Base-by-base conservation (phyloP, 2,329 filamentous ascomycete genomes). In the Colletotrichum camelliae region DNA sequence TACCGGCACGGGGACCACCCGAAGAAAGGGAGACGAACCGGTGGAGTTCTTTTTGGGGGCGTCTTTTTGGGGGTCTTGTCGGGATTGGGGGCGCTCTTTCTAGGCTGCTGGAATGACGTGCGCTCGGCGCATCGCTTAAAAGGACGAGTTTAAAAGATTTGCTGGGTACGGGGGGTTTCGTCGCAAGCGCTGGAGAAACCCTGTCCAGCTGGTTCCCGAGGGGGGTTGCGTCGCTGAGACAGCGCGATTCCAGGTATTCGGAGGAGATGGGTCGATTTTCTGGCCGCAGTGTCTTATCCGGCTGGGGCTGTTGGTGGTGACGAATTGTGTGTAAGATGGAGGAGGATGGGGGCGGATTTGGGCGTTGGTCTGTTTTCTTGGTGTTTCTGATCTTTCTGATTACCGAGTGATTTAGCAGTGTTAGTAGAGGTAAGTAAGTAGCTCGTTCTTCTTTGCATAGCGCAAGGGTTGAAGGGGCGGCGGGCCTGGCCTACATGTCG, bases 221-320 rank as follows among this genome's bases (percentile, higher is more conserved):
- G 58, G 18, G 16, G 68, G 39, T 55, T 65, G 71, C 61, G 55
- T 33, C 24, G 27, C 15, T 72, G 68, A 75, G 68, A 75, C 72
- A 72, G 8, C 5, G 10, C 7, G 61, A 71, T 72, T 72, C 72
- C 68, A 75, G 68, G 68, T 67, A 72, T 37, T 58, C 68, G 72
- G 72, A 67, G 37, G 18, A 12, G 29, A 21, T 48, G n/a, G 66
- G 66, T 57, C 48, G 33, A n/a, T 9, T n/a, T 52, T 31, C 5
- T n/a, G 65, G 43, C 65, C 66, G 27, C 66, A 67, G n/a, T 58
- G 43, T 68, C 66, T 52, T 35, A 29, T 29, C 33, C 21, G 24
- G 18, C 29, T 29, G 58, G 24, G 15, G 5, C 5, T 48, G 39
- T 21, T 48, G 27, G 24, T 66, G 62, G 24, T 48, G 27, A 52